Conservation (phyloP, 495 filamentous ascomycete genomes). For the Lindgomyces ingoldianus region DNA sequence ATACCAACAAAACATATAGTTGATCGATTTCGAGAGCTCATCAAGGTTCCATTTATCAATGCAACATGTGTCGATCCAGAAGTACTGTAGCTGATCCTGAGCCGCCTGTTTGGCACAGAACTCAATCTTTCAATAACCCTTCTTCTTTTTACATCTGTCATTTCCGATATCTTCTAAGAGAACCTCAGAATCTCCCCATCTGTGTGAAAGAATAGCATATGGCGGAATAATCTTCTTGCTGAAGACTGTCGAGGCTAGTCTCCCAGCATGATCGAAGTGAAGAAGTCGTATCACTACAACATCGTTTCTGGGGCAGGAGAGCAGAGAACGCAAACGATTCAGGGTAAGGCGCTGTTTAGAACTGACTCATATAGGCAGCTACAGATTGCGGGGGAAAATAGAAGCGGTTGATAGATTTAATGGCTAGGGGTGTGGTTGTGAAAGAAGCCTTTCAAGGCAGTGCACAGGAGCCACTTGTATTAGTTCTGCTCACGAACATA, state of each 20-base stretch:
- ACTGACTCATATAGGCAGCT: neutral
- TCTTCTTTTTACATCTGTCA: slow-evolving; percentile 3
- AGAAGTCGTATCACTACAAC: slow-evolving; percentile 17
- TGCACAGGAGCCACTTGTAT: too few relatives aligned
- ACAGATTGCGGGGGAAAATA: neutral
- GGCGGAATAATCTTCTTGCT: slow-evolving; percentile 11
- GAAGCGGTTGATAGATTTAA: neutral
- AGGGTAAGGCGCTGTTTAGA: slow-evolving; percentile 1
- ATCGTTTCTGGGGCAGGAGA: neutral
- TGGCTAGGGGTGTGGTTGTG: neutral
- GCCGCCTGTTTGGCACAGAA: slow-evolving; percentile 28
- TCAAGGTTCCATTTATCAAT: slow-evolving; percentile 20
- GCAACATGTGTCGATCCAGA: slow-evolving; percentile 33
- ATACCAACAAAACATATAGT: slow-evolving; percentile 18
- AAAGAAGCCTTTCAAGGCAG: neutral
- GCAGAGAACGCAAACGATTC: slow-evolving; percentile 3
- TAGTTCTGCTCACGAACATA: too few relatives aligned
- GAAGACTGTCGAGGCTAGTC: slow-evolving; percentile 11
- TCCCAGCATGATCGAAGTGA: neutral
- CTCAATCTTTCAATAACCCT: slow-evolving; percentile 21
- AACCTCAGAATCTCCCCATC: slow-evolving; percentile 20
- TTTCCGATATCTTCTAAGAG: slow-evolving; percentile 15
- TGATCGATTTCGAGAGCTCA: slow-evolving; percentile 14
- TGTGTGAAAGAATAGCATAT: slow-evolving; percentile 27
- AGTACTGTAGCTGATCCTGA: slow-evolving; percentile 15